Evolutionary conservation across 192 early-diverging fungal genomes (phyloP).

Genomic region (Geranomyces variabilis): DNA sequence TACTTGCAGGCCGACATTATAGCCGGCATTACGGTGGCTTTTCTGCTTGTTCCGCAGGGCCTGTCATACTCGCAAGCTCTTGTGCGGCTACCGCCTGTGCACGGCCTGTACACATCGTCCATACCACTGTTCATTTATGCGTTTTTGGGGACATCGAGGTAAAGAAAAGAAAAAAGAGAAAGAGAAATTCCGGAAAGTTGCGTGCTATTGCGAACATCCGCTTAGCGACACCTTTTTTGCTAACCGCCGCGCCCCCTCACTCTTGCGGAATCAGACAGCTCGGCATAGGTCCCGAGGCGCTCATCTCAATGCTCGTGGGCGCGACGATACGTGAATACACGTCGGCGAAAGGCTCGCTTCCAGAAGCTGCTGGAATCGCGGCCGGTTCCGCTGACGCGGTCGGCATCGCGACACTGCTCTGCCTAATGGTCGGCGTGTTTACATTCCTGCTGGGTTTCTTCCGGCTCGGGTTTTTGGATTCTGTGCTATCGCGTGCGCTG

Average conservation of each 20-base stretch:
- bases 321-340: constrained; percentile 64
- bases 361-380: neutral
- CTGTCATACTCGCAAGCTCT: constrained; percentile 90
- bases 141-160: constrained; percentile 91
- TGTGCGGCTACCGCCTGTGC: constrained; percentile 80
- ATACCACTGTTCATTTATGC: constrained; percentile 84
- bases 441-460: constrained; percentile 94
- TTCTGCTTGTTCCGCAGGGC: constrained; percentile 54
- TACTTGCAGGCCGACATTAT: constrained; percentile 76
- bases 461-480: constrained; percentile 97
- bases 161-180: neutral
- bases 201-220: too few relatives aligned
- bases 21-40: constrained; percentile 80
- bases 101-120: constrained; percentile 88
- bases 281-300: constrained; percentile 92
- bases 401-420: constrained; percentile 66
- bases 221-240: too few relatives aligned
- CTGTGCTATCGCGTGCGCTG: constrained; percentile 90
- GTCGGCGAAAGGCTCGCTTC: constrained; percentile 6
- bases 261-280: constrained; percentile 65
- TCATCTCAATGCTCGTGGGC: constrained; percentile 85
- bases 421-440: constrained; percentile 88
- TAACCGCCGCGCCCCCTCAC: too few relatives aligned
- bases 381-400: constrained; percentile 33
- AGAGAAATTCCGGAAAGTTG: too few relatives aligned